A percentile compares a stretch with the other conserved stretches of the same genome.
These are phyloP conservation scores for Cladosporium sp. DNA, from an alignment of 2,329 filamentous ascomycete species.

Conservation along the genomic window DNA sequence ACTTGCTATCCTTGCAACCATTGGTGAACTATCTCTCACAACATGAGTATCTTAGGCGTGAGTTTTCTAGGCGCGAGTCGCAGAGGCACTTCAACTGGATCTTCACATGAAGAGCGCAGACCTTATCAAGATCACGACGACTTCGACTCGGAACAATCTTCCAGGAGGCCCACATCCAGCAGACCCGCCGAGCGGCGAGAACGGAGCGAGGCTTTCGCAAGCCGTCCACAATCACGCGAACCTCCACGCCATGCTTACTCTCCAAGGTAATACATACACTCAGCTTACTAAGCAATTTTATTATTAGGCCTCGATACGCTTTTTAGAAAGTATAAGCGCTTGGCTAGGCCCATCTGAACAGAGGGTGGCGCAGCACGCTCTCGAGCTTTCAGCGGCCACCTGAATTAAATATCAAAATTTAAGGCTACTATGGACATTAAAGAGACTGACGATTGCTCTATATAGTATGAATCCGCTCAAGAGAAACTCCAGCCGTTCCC, in stretches of 20 bases:
- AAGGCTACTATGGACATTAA: neutral
- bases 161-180: neutral
- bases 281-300: neutral
- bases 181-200: neutral
- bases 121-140: neutral
- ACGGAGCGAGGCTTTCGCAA: neutral
- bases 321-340: neutral
- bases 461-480: conserved; percentile 11
- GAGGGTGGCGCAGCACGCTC: neutral
- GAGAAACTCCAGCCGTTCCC: conserved; percentile 4
- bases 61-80: neutral
- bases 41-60: neutral
- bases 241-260: neutral
- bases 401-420: neutral
- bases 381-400: neutral
- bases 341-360: neutral
- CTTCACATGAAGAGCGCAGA: neutral
- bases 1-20: neutral
- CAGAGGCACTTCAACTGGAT: neutral
- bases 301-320: neutral
- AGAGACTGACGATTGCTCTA: neutral
- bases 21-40: neutral
- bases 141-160: neutral
- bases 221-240: neutral
- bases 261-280: neutral